Conservation (phyloP, 108 stramenopile genomes). For the Chaetoceros muelleri region DNA sequence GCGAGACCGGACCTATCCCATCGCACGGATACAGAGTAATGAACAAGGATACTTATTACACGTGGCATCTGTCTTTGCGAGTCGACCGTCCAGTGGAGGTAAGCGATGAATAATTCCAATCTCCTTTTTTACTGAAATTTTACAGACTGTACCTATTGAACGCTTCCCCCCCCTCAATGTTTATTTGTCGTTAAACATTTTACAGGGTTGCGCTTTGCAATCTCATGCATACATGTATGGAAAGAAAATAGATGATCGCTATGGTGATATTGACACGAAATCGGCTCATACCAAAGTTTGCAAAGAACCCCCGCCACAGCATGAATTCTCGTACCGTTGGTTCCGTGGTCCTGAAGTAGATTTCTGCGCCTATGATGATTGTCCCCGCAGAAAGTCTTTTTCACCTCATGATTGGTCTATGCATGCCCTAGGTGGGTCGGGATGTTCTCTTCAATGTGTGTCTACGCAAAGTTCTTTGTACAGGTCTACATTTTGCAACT, state of each 20-base stretch:
- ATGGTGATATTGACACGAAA: slow-evolving; percentile 35
- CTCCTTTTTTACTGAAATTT: not conserved
- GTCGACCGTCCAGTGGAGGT: slow-evolving; percentile 84
- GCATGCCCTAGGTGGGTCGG: slow-evolving; percentile 72
- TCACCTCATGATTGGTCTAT: slow-evolving; percentile 85
- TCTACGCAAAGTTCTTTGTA: slow-evolving; percentile 69
- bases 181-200: not conserved
- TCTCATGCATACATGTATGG: slow-evolving; percentile 90
- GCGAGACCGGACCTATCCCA: too few relatives aligned
- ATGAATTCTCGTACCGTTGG: slow-evolving; percentile 82
- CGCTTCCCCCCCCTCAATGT: not conserved
- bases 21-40: too few relatives aligned
- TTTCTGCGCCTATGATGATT: slow-evolving; percentile 70
- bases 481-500: slow-evolving; percentile 80
- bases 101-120: too few relatives aligned
- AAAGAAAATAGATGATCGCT: slow-evolving; percentile 77
- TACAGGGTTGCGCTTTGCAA: slow-evolving; percentile 60
- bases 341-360: slow-evolving; percentile 66
- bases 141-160: not conserved
- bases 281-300: slow-evolving; percentile 64
- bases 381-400: slow-evolving; percentile 75
- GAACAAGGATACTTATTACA: slow-evolving; percentile 39
- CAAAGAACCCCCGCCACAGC: slow-evolving; percentile 69
- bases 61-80: slow-evolving; percentile 81
- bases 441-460: slow-evolving; percentile 70